These are phyloP conservation scores for Vitis hybrid DNA, from an alignment of 177 flowering plant species.

Conservation along the genomic window DNA sequence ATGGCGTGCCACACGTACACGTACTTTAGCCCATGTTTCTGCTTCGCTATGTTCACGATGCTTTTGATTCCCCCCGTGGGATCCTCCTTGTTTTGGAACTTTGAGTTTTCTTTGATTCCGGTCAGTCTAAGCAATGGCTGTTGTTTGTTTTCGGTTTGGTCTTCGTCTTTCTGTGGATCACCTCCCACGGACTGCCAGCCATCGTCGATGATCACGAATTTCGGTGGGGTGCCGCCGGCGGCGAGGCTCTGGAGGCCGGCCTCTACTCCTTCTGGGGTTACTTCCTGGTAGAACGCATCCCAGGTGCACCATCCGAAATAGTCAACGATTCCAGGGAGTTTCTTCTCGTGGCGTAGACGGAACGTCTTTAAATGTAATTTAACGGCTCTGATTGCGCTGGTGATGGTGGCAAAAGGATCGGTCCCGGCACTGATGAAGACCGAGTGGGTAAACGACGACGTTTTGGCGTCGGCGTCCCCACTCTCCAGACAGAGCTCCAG, in stretches of 20 bases:
- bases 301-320: conserved; percentile 99
- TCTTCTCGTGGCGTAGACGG: conserved; percentile 77
- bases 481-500: conserved; percentile 83
- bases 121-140: conserved; percentile 53
- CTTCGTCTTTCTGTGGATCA: conserved; percentile 25
- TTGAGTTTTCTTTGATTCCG: conserved; percentile 71
- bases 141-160: conserved; percentile 9
- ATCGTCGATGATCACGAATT: conserved; percentile 93
- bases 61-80: conserved; percentile 53
- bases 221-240: conserved; percentile 73
- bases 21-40: conserved; percentile 59
- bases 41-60: conserved; percentile 57
- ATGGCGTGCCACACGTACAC: conserved; percentile 97
- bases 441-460: conserved; percentile 55
- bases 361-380: conserved; percentile 68
- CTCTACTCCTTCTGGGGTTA: conserved; percentile 88
- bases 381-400: conserved; percentile 60
- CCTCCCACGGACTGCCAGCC: conserved; percentile 90
- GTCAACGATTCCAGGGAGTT: conserved; percentile 74
- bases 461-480: conserved; percentile 62
- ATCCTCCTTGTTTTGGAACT: conserved; percentile 55
- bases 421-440: conserved; percentile 64
- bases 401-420: conserved; percentile 71
- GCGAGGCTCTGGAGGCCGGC: conserved; percentile 65
- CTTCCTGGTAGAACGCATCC: conserved; percentile 97